These are phyloP conservation scores for Chaetomiaceae sp. DNA, from an alignment of 2,329 filamentous ascomycete genomes.

Conservation along the genomic window DNA sequence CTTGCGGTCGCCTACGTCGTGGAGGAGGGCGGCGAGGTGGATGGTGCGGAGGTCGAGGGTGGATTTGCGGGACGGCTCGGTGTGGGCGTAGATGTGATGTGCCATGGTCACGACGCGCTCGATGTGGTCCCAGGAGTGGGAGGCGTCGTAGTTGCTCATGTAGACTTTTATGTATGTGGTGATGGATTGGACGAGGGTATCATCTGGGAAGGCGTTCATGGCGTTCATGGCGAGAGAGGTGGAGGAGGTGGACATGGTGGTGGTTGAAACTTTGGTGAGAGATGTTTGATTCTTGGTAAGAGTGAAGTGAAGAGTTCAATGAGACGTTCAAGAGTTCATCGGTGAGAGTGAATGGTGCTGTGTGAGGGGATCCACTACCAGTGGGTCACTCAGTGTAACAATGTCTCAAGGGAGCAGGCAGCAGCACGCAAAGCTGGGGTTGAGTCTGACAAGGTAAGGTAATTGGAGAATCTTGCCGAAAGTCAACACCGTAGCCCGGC, in stretches of 20 bases:
- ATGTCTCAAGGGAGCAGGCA: too few relatives aligned
- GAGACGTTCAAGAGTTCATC: neutral
- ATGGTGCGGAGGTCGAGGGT: conserved; percentile 51
- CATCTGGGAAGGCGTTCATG: conserved; percentile 32
- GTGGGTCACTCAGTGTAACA: neutral
- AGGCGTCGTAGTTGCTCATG: conserved; percentile 76
- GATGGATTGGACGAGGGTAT: conserved; percentile 51
- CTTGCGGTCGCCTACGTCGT: conserved; percentile 86
- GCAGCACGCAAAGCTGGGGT: too few relatives aligned
- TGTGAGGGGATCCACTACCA: neutral
- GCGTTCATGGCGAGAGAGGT: conserved; percentile 18
- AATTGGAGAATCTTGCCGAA: too few relatives aligned
- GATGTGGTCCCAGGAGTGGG: conserved; percentile 85
- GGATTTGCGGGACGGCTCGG: conserved; percentile 31
- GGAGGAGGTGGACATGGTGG: conserved; percentile 6
- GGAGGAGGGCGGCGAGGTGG: conserved; percentile 69
- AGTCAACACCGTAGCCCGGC: too few relatives aligned
- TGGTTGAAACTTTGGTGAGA: neutral
- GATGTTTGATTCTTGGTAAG: neutral
- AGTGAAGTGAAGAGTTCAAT: neutral
- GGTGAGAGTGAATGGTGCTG: neutral
- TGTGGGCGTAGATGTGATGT: conserved; percentile 55
- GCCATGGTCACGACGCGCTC: conserved; percentile 72
- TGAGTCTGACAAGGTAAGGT: too few relatives aligned
- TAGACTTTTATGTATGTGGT: conserved; percentile 63